These are phyloP conservation scores for Sugiyamaella lignohabitans DNA, from an alignment of 805 yeast species.

Conservation along the genomic window DNA sequence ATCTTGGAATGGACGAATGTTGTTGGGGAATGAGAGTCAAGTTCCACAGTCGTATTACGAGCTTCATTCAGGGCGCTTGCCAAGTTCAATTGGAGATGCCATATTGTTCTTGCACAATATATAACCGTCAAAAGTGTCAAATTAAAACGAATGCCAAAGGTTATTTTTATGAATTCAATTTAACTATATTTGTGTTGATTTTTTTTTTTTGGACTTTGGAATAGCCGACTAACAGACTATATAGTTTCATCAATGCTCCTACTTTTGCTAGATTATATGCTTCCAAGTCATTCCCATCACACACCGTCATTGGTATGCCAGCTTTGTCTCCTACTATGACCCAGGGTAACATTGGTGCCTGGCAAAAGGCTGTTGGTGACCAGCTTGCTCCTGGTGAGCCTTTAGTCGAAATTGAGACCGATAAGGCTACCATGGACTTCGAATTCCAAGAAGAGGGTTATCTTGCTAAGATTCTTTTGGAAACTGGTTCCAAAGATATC, in stretches of 20 bases:
- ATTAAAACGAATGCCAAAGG: too few species aligned
- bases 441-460: constrained; percentile 97
- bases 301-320: constrained; percentile 92
- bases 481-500: constrained; percentile 79
- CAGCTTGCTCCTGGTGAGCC: constrained; percentile 85
- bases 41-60: too few species aligned
- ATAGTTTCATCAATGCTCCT: constrained; percentile 12
- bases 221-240: constrained; percentile 1
- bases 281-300: constrained; percentile 59
- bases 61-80: too few species aligned
- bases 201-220: too few species aligned
- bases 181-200: too few species aligned
- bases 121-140: too few species aligned
- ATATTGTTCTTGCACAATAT: too few species aligned
- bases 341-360: constrained; percentile 81
- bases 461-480: constrained; percentile 79
- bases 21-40: too few species aligned
- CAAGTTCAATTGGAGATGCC: too few species aligned
- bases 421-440: constrained; percentile 96
- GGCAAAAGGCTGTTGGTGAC: constrained; percentile 91
- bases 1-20: too few species aligned
- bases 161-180: too few species aligned
- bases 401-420: constrained; percentile 95
- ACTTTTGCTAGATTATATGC: constrained; percentile 32
- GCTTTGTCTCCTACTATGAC: constrained; percentile 99